Percentiles rank a stretch among this genome's conserved stretches.
phyloP scores from a whole-genome alignment of 495 filamentous ascomycete species.

The Penicillium samsonianum region DNA sequence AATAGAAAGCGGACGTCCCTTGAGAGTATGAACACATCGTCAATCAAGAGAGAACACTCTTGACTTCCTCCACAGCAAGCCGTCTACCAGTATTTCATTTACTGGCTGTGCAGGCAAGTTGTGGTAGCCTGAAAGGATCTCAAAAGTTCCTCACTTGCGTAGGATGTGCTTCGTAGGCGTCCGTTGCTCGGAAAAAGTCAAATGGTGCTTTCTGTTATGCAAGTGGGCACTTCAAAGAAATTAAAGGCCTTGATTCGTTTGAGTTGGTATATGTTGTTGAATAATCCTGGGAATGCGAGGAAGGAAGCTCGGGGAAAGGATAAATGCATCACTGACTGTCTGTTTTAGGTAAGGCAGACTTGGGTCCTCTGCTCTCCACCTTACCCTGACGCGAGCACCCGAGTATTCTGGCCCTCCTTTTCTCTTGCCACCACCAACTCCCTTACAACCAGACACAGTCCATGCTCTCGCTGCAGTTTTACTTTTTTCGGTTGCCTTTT shows the following conservation, averaged over 20 bases:
- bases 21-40: no score
- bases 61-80: background rate
- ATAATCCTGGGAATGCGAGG: slow-evolving; percentile 1
- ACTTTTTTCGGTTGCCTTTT: background rate
- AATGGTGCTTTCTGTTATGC: background rate
- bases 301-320: background rate
- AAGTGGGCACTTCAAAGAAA: background rate
- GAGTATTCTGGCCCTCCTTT: background rate
- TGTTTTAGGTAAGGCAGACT: background rate
- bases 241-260: background rate
- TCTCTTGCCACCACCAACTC: background rate
- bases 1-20: background rate
- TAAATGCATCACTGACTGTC: background rate
- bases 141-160: background rate
- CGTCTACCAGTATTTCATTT: background rate
- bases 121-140: background rate
- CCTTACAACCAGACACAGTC: background rate
- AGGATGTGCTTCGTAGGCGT: background rate
- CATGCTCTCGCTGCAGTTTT: background rate
- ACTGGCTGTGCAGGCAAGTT: background rate
- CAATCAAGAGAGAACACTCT: background rate
- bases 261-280: background rate
- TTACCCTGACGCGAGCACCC: background rate
- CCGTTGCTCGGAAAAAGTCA: no score
- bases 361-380: background rate